Base-by-base conservation (phyloP, 306 rosid species). In the Crotalaria pallida region DNA sequence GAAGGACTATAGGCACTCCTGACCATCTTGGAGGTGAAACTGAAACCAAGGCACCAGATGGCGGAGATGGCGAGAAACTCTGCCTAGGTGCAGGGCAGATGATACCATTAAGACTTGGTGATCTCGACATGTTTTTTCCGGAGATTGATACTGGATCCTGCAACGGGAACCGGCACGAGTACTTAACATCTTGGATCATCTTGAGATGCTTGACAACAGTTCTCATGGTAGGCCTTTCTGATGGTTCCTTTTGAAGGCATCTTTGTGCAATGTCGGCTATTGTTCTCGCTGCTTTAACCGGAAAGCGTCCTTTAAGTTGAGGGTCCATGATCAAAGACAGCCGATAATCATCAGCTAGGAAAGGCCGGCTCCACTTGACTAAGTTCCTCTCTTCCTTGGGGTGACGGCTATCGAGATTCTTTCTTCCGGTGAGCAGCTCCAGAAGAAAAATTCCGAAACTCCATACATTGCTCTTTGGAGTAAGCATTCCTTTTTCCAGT, bases 391-490 rank as follows among this genome's bases (percentile, higher is more conserved):
- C 97, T 83, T 95, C 99, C 87, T 89, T 95, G 0, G 99, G 91
- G 73, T 91, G 89, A 58, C 93, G 96, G 65, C 92, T 80, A 49
- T 91, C 96, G 0, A 89, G 92, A 86, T 91, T 91, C 86, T 87
- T 86, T 75, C 99, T 84, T 57, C 97, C 99, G 0, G 99, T 95
- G 7, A 95, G 97, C 60, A 95, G 75, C 69, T 95, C 99, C 40
- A 95, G 84, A 82, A 95, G 99, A 63, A 95, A 82, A 40, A 89
- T 79, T 6, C 99, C 99, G 0, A 95, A 95, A 77, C 99, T 86
- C 97, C 97, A 95, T 13, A 91, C 99, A 1, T 95, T 95, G 84
- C 99, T 95, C 82, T 95, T 95, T 1, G 99, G 99, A 17, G 99
- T 95, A 41, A 95, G 91, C 96, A 89, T 69, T 79, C 99, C 93